phyloP scores from a whole-genome alignment of 495 filamentous ascomycete genomes.

The Aspergillus funiculosus region DNA sequence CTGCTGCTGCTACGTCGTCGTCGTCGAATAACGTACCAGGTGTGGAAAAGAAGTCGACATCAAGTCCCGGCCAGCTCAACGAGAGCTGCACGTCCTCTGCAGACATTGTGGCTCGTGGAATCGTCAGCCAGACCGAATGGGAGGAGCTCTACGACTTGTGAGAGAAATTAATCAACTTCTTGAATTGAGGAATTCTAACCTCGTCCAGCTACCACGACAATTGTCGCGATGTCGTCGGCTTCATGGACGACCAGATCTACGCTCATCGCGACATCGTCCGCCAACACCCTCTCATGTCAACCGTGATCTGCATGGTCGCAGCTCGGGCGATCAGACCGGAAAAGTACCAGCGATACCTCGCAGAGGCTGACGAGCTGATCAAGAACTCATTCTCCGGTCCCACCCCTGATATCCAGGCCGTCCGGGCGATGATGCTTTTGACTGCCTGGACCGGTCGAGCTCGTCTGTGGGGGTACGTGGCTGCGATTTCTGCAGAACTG shows the following conservation, averaged over 20 bases:
- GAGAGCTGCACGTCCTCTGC: too few species aligned
- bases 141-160: conserved; percentile 7
- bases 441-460: neutral
- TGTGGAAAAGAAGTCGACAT: too few species aligned
- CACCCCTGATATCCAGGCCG: neutral
- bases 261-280: neutral
- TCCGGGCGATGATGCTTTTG: conserved; percentile 1
- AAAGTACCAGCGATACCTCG: neutral
- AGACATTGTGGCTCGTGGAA: neutral
- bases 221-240: conserved; percentile 1
- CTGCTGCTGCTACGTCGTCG: too few species aligned
- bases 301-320: neutral
- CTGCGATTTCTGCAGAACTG: neutral
- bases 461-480: conserved; percentile 1
- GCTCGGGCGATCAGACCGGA: neutral
- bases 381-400: neutral
- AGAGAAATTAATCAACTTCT: too few species aligned
- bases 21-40: too few species aligned
- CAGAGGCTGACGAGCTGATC: neutral
- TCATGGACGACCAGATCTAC: conserved; percentile 3
- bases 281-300: conserved; percentile 1
- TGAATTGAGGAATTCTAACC: neutral
- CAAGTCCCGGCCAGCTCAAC: too few species aligned
- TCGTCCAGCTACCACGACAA: neutral
- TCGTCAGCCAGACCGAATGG: neutral